Conservation (phyloP, 495 filamentous ascomycete genomes). For the Cairneyella variabilis region DNA sequence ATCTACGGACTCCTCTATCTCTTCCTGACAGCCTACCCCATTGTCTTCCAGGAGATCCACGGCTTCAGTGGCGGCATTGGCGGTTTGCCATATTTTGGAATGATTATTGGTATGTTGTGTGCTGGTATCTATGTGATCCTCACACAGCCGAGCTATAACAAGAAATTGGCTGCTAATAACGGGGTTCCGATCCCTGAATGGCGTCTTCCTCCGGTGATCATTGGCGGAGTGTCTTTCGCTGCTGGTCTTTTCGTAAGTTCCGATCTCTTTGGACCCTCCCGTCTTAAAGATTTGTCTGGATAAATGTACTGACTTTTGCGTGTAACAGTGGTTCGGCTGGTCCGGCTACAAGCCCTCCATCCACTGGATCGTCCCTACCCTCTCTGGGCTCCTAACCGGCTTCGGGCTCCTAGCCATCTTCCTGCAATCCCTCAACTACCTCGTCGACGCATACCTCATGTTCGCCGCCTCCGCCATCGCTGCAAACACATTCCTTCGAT, state of each 20-base stretch:
- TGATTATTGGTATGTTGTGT: conserved; percentile 67
- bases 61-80: conserved; percentile 61
- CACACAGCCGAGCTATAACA: conserved; percentile 63
- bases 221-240: conserved; percentile 70
- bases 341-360: conserved; percentile 58
- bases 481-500: conserved; percentile 84
- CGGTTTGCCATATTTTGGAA: conserved; percentile 78
- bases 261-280: too few species aligned
- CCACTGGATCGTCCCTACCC: conserved; percentile 80
- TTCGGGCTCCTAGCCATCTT: conserved; percentile 75
- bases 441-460: conserved; percentile 86
- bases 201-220: conserved; percentile 76
- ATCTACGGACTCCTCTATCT: conserved; percentile 80
- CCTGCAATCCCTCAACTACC: conserved; percentile 79
- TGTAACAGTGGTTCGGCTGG: conserved; percentile 95
- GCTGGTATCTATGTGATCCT: conserved; percentile 62
- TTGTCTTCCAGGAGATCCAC: conserved; percentile 73
- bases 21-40: conserved; percentile 75
- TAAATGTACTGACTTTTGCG: too few species aligned
- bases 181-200: conserved; percentile 78
- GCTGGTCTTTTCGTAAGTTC: conserved; percentile 74
- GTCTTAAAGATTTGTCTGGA: too few species aligned
- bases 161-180: conserved; percentile 68
- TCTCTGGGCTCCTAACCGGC: conserved; percentile 58
- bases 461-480: conserved; percentile 86